These are phyloP conservation scores for Chondrus crispus DNA, from an alignment of 23 red algal genomes.

Conservation along the genomic window DNA sequence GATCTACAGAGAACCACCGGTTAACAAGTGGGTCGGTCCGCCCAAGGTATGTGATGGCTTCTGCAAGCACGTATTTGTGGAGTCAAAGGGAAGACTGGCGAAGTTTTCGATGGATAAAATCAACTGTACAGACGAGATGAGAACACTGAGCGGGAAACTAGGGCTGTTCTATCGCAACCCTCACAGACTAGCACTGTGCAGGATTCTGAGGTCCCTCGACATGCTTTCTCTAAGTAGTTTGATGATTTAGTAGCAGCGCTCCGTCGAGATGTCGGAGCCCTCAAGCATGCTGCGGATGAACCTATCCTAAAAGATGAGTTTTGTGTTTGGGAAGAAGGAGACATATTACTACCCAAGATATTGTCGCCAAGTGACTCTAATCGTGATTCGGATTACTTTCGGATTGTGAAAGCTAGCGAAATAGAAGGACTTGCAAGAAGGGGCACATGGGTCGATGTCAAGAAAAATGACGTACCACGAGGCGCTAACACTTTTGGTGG, in stretches of 20 bases:
- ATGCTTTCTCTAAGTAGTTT: neutral
- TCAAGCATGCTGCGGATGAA: no score
- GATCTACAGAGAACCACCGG: neutral
- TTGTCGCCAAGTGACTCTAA: neutral
- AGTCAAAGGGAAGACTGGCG: neutral
- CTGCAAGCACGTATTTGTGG: neutral
- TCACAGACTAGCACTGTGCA: neutral
- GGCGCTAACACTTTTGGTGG: neutral
- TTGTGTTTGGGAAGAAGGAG: neutral
- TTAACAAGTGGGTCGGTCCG: neutral
- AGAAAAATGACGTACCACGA: neutral
- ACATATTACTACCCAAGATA: neutral
- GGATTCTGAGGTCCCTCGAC: neutral
- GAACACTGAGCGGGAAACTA: neutral
- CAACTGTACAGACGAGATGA: no score
- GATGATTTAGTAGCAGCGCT: neutral
- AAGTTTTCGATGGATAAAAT: neutral
- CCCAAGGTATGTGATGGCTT: neutral
- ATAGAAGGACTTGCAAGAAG: neutral
- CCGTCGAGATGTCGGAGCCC: no score
- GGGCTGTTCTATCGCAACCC: neutral
- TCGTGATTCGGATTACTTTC: neutral
- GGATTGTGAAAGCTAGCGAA: neutral
- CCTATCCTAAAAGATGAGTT: neutral
- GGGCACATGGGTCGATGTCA: neutral